Evolutionary conservation across 1,284 basidiomycete species (phyloP).

Genomic region (Austroboletus novae-zelandiae): DNA sequence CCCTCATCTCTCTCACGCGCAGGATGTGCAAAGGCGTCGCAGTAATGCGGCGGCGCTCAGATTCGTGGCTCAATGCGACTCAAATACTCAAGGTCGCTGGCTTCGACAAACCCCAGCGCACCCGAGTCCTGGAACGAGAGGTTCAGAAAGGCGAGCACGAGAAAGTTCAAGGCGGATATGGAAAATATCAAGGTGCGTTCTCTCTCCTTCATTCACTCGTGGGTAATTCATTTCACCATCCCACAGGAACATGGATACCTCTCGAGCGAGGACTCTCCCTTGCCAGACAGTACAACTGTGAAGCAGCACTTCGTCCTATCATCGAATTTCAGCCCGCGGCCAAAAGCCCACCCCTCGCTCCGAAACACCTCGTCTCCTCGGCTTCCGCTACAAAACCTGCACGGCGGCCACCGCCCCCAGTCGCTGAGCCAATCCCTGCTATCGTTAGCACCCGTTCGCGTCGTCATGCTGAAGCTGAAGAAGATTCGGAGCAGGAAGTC

Average conservation of each 20-base stretch:
- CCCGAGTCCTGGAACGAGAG: slow-evolving; percentile 95
- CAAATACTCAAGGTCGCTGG: slow-evolving; percentile 99
- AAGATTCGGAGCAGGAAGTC: slow-evolving; percentile 57
- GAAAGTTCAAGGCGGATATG: slow-evolving; percentile 99
- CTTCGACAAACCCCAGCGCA: slow-evolving; percentile 98
- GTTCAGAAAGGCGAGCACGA: slow-evolving; percentile 99
- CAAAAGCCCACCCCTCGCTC: slow-evolving; percentile 93
- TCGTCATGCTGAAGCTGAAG: slow-evolving; percentile 47
- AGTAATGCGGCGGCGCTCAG: slow-evolving; percentile 94
- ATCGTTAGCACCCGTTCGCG: slow-evolving; percentile 52
- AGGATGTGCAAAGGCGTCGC: slow-evolving; percentile 96
- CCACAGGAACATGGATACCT: slow-evolving; percentile 96
- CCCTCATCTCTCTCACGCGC: slow-evolving; percentile 35
- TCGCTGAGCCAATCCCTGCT: slow-evolving; percentile 30
- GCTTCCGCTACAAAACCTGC: slow-evolving; percentile 51
- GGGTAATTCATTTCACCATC: neutral
- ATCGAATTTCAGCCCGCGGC: slow-evolving; percentile 92
- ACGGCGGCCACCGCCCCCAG: slow-evolving; percentile 46
- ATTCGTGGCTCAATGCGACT: slow-evolving; percentile 98
- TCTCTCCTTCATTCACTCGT: slow-evolving; percentile 2
- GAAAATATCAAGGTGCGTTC: slow-evolving; percentile 94
- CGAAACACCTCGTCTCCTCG: slow-evolving; percentile 87
- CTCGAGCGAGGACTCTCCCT: slow-evolving; percentile 86
- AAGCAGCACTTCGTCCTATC: slow-evolving; percentile 85
- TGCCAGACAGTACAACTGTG: slow-evolving; percentile 93